Evolutionary conservation across 805 yeast genomes (phyloP), one percentile per base, ranked within the genome.

Genomic region (Suhomyces sp.): DNA sequence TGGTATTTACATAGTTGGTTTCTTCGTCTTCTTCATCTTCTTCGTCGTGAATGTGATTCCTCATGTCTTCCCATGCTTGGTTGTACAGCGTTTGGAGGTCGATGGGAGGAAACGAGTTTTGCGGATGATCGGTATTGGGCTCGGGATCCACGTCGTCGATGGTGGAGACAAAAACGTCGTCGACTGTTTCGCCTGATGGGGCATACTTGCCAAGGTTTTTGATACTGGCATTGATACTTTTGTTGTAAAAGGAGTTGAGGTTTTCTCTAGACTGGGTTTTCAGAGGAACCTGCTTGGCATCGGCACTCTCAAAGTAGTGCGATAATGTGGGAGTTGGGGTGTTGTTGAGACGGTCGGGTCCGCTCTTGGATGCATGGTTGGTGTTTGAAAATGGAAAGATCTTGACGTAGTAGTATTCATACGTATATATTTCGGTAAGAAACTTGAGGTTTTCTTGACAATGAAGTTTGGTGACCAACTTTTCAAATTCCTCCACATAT

Each of bases 401-500:
- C 40, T 59, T 55, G 47, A 74, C 77, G 69, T 74, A 76, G 49
- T 67, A 68, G 60, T 72, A 68, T 56, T 79, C 82, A 60, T 79
- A 79, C 48, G 72, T 73, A 60, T 62, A 77, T 15, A 78, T 76
- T 52, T 75, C 77, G 4, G 78, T 68, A 29, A 79, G 61, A 54
- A 79, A 79, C 44, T 68, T 61, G 41, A 79, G 66, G 61, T 76
- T 78, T 60, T 79, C 83, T 49, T 67, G 69, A 59, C 80, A 74
- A 55, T 79, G 82, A 33, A 71, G 64, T n/a, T 66, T 61, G 13
- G 44, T 52, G n/a, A 76, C 65, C 55, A 65, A 74, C 13, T 64
- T 58, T 49, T 65, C 62, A 58, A 79, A 79, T 33, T 61, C 54
- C 9, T 57, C 54, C 31, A 64, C 72, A 22, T 56, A 55, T 5